These are phyloP conservation scores for Phytophthora palmivora DNA, from an alignment of 352 stramenopile genomes.

Conservation along the genomic window DNA sequence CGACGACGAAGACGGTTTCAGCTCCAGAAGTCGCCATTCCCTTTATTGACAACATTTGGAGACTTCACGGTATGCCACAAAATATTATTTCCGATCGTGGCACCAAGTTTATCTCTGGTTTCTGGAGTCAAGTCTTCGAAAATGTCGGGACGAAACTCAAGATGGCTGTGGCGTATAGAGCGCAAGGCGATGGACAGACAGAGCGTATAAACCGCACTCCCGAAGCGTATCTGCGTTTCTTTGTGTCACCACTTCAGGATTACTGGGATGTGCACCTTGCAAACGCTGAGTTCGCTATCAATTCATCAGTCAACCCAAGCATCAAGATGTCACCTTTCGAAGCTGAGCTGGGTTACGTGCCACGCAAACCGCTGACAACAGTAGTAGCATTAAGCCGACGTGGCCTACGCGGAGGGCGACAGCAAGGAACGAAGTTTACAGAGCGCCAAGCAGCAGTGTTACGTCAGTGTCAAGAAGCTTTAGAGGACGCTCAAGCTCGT, in stretches of 20 bases:
- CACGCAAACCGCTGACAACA: conserved; percentile 1
- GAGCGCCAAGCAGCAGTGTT: too few species aligned
- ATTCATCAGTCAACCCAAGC: too few species aligned
- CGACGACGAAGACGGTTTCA: conserved; percentile 7
- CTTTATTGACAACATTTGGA: conserved; percentile 15
- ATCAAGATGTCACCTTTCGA: too few species aligned
- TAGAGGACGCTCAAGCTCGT: conserved; percentile 13
- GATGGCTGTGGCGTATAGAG: conserved; percentile 13
- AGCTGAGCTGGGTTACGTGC: too few species aligned
- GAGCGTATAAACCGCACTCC: conserved; percentile 18
- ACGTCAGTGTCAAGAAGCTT: conserved; percentile 8
- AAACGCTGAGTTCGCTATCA: too few species aligned
- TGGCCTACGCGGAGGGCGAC: neutral
- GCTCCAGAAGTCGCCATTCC: conserved; percentile 6
- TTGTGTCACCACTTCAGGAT: conserved; percentile 13
- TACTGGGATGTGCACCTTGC: conserved; percentile 27
- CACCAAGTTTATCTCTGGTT: too few species aligned
- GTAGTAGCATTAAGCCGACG: neutral
- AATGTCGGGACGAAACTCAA: conserved; percentile 9
- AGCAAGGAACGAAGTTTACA: neutral
- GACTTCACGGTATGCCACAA: too few species aligned
- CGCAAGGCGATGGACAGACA: conserved; percentile 1
- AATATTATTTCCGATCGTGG: conserved; percentile 18
- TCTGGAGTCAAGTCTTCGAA: too few species aligned
- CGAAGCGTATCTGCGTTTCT: conserved; percentile 13